These are phyloP conservation scores for Pythium phragmiticola DNA, from an alignment of 352 stramenopile genomes.

Conservation along the genomic window DNA sequence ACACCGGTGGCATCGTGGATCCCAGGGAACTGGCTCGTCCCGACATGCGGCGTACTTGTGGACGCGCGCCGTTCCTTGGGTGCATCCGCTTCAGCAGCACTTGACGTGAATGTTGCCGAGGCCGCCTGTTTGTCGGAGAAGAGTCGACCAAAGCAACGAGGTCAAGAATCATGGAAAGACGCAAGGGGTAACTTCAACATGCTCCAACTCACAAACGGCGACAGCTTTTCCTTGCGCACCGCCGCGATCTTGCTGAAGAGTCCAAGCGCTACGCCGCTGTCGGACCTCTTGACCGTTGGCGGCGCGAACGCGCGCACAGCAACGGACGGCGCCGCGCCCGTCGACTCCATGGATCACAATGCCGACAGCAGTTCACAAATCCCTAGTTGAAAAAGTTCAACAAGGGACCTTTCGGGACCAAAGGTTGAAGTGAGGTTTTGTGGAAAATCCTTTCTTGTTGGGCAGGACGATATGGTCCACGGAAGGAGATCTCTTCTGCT, in stretches of 20 bases:
- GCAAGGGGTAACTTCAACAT: slow-evolving; percentile 3
- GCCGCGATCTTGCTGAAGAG: slow-evolving; percentile 79
- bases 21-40: slow-evolving; percentile 47
- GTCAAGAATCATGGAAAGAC: neutral
- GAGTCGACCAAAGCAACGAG: neutral
- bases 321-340: slow-evolving; percentile 1
- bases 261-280: slow-evolving; percentile 53
- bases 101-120: neutral
- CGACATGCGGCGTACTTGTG: neutral
- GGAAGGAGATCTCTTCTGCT: neutral
- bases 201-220: slow-evolving; percentile 33
- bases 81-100: neutral
- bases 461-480: neutral
- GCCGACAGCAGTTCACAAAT: neutral
- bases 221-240: slow-evolving; percentile 66
- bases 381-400: neutral
- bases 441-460: neutral
- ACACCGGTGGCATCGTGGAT: slow-evolving; percentile 39
- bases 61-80: slow-evolving; percentile 3
- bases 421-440: neutral
- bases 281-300: slow-evolving; percentile 7
- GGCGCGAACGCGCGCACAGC: slow-evolving; percentile 11
- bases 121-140: neutral
- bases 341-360: slow-evolving; percentile 1
- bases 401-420: neutral